Evolutionary conservation across 1,284 basidiomycete genomes (phyloP).

Genomic region (Ganoderma sinense): DNA sequence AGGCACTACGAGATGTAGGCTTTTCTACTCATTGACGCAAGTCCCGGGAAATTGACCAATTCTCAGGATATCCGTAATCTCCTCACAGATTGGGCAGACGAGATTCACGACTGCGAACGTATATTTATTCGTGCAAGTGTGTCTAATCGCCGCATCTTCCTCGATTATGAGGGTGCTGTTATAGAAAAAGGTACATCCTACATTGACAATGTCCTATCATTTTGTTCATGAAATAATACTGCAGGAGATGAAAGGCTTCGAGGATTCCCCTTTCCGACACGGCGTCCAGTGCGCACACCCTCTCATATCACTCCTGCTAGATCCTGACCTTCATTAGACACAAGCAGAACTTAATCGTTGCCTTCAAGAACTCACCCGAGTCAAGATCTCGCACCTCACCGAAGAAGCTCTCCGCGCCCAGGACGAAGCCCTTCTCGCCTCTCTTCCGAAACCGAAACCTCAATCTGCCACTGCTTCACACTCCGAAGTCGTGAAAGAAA

Average conservation of each 20-base stretch:
- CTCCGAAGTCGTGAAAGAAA: conserved; percentile 27
- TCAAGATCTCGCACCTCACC: conserved; percentile 88
- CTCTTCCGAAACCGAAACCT: conserved; percentile 80
- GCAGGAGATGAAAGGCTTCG: conserved; percentile 79
- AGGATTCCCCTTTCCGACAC: conserved; percentile 93
- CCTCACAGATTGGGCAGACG: conserved; percentile 84
- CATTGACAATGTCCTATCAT: background rate
- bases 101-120: conserved; percentile 81
- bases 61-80: conserved; percentile 87
- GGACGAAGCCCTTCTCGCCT: conserved; percentile 88
- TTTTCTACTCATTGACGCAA: background rate
- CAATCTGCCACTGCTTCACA: conserved; percentile 40
- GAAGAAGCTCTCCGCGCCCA: conserved; percentile 86
- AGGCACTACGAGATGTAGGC: conserved; percentile 87
- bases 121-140: conserved; percentile 91
- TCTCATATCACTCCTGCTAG: conserved; percentile 1
- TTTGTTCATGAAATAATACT: background rate
- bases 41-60: background rate
- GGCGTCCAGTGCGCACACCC: conserved; percentile 76
- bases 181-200: conserved; percentile 55
- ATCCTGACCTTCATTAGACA: conserved; percentile 60
- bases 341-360: conserved; percentile 91
- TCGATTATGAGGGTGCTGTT: conserved; percentile 82
- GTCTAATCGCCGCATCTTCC: conserved; percentile 87
- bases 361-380: conserved; percentile 86